phyloP scores from a whole-genome alignment of 2,329 filamentous ascomycete genomes.

The Dothistroma septosporum region DNA sequence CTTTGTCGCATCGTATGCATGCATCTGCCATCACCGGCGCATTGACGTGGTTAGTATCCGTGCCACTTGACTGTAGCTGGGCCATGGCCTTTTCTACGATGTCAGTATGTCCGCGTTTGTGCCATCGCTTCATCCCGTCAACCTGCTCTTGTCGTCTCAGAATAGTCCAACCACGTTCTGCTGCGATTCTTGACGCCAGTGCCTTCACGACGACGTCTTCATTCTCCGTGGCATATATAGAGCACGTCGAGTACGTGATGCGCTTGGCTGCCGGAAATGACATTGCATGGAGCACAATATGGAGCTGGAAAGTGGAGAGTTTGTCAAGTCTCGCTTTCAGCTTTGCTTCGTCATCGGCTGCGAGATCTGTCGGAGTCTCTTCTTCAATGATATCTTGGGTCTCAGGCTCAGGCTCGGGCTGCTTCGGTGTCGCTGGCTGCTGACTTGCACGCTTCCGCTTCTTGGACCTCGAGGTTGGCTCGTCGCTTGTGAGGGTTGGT shows the following conservation, averaged over 20 bases:
- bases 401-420: slow-evolving; percentile 9
- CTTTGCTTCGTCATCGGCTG: slow-evolving; percentile 48
- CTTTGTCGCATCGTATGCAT: slow-evolving; percentile 78
- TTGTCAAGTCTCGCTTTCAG: slow-evolving; percentile 63
- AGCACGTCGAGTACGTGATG: slow-evolving; percentile 93
- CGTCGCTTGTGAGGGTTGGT: slow-evolving; percentile 35
- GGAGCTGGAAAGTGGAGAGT: slow-evolving; percentile 76
- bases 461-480: slow-evolving; percentile 21
- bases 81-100: slow-evolving; percentile 37
- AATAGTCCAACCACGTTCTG: slow-evolving; percentile 70
- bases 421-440: slow-evolving; percentile 5
- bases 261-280: slow-evolving; percentile 68
- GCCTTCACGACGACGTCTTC: slow-evolving; percentile 75
- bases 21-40: slow-evolving; percentile 56
- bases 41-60: slow-evolving; percentile 9
- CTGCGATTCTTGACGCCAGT: slow-evolving; percentile 63
- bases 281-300: slow-evolving; percentile 79
- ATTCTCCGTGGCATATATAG: slow-evolving; percentile 81
- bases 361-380: slow-evolving; percentile 29
- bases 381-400: slow-evolving; percentile 14
- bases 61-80: slow-evolving; percentile 1
- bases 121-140: slow-evolving; percentile 70
- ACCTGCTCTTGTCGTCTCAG: slow-evolving; percentile 69
- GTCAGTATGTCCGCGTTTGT: slow-evolving; percentile 47
- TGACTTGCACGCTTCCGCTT: slow-evolving; percentile 31